Base-by-base conservation (phyloP, 2,329 filamentous ascomycete genomes). In the Botrytis tulipae region DNA sequence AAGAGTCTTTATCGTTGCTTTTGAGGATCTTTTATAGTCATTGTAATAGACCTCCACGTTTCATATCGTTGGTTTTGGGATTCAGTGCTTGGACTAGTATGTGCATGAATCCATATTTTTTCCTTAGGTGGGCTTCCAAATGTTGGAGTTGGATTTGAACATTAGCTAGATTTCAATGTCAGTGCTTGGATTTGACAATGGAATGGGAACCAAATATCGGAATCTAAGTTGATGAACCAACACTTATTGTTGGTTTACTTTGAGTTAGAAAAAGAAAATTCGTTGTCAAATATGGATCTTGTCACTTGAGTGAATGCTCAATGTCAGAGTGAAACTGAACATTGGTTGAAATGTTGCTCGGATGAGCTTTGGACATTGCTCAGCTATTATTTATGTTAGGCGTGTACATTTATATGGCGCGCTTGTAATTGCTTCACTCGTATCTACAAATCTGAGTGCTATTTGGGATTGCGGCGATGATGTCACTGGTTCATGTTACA, bases 281-380 rank as follows among this genome's bases (percentile, higher is more conserved):
- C 14, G 12, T 29, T 18, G 1, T 54, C 29, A 6, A 8, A 54
- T 54, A 16, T 1, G 1, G 14, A 54, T 18, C 6, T 54, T n/a
- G 14, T 8, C 14, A 54, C 0, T 29, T 8, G n/a, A 4, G 14
- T 6, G n/a, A 0, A 54, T 16, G 14, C 2, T 29, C n/a, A 18
- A 54, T 29, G 25, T 54, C n/a, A 6, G 5, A 29, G 14, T 18
- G 9, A 29, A 54, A 2, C 16, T 7, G 12, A n/a, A 51, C 25
- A 14, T n/a, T 51, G 48, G 10, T 14, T 14, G n/a, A 1, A 51
- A n/a, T 14, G 3, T 9, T 59, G 1, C 12, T 22, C 0, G 1
- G 4, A 22, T 12, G 4, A 2, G 8, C 29, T 22, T 4, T 35
- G 29, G 8, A 61, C 3, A 22, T 4, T 32, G 32, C 32, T 32